A percentile compares a stretch with the other conserved stretches of the same genome.
Conservation (phyloP, 441 rosid species). For the Jatropha podagrica region DNA sequence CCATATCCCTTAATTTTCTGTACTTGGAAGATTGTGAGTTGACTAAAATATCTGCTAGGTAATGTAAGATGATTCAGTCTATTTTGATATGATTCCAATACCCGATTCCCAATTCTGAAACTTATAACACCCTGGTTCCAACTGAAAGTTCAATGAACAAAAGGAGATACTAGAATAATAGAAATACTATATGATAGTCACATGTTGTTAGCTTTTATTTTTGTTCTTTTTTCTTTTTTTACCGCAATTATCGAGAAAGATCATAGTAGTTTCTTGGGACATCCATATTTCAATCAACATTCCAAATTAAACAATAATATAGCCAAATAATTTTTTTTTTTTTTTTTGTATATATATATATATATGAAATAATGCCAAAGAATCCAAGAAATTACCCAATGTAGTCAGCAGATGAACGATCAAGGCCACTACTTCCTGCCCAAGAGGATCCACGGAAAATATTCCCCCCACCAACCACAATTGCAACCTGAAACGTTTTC, state of each 20-base stretch:
- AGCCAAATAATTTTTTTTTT: no score
- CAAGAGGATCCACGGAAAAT: slow-evolving; percentile 89
- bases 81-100: no score
- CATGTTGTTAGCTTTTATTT: neutral
- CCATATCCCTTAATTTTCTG: no score
- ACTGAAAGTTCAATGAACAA: neutral
- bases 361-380: neutral
- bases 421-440: slow-evolving; percentile 96
- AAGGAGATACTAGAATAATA: neutral
- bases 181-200: neutral
- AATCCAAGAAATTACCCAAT: slow-evolving; percentile 59
- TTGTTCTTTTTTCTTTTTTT: neutral
- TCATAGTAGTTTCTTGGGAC: neutral
- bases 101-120: no score
- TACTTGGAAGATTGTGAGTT: no score
- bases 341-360: no score
- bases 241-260: neutral
- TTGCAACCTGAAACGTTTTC: slow-evolving; percentile 61
- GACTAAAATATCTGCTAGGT: no score
- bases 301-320: neutral
- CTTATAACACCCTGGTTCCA: neutral
- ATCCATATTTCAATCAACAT: neutral
- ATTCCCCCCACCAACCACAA: slow-evolving; percentile 96
- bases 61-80: no score
- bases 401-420: slow-evolving; percentile 91